Conservation (phyloP, 306 rosid genomes). For the Cotoneaster glaucophyllus region DNA sequence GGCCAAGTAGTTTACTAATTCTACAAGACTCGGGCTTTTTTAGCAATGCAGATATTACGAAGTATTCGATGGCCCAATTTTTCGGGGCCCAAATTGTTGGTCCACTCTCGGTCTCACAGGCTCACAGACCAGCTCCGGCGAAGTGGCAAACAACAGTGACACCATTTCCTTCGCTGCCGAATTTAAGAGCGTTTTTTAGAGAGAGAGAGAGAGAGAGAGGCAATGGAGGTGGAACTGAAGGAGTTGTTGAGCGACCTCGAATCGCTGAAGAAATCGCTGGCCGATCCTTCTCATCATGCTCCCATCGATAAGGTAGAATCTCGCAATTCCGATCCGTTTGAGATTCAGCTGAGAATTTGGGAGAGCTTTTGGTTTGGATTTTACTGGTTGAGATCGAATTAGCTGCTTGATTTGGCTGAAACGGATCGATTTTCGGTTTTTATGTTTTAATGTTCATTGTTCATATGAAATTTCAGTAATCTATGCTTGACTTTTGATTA, state of each 20-base stretch:
- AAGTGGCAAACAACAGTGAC: neutral
- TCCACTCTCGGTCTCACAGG: neutral
- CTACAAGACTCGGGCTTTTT: too few relatives aligned
- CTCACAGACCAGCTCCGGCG: neutral
- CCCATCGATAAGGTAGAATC: constrained; percentile 50
- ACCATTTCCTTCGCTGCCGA: neutral
- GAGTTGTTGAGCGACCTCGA: constrained; percentile 63
- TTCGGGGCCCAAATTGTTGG: neutral
- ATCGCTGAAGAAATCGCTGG: constrained; percentile 57
- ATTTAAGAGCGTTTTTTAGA: neutral
- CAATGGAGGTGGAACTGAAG: constrained; percentile 70
- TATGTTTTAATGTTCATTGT: neutral
- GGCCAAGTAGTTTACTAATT: too few relatives aligned
- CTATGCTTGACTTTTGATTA: neutral
- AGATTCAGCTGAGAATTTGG: neutral
- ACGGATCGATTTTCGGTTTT: neutral
- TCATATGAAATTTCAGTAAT: neutral
- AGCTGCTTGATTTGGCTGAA: neutral
- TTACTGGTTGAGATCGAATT: neutral
- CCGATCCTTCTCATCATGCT: constrained; percentile 54
- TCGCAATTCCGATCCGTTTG: neutral
- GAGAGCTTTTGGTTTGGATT: neutral
- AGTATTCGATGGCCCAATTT: neutral
- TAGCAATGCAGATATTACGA: too few relatives aligned
- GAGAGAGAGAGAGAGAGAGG: constrained; percentile 3